These are phyloP conservation scores for Penicillium chermesinum DNA, from an alignment of 495 filamentous ascomycete species.

Conservation along the genomic window DNA sequence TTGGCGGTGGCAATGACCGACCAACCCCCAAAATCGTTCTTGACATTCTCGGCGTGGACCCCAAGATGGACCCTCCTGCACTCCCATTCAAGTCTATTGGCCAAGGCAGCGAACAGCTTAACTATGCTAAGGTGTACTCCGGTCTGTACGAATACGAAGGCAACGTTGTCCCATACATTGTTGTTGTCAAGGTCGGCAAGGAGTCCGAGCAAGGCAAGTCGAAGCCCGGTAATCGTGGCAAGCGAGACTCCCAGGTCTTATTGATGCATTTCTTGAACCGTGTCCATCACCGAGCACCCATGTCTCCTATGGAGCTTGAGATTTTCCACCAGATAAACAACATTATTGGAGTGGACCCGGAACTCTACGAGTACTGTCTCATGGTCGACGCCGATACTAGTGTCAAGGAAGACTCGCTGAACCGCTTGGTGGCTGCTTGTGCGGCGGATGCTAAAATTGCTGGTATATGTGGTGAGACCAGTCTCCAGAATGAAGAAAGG, in stretches of 20 bases:
- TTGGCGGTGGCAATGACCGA: constrained; percentile 92
- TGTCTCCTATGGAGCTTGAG: constrained; percentile 93
- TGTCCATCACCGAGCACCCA: constrained; percentile 86
- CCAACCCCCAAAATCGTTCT: constrained; percentile 96
- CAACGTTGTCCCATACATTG: constrained; percentile 93
- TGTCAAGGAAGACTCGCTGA: constrained; percentile 87
- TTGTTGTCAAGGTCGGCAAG: constrained; percentile 95
- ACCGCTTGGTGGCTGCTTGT: constrained; percentile 87
- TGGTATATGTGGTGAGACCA: constrained; percentile 96
- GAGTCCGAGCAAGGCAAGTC: constrained; percentile 87
- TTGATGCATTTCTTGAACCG: constrained; percentile 89
- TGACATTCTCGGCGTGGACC: constrained; percentile 94
- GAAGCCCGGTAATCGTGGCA: constrained; percentile 96
- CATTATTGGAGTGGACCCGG: constrained; percentile 95
- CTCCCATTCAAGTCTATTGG: constrained; percentile 90
- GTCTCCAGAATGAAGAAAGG: constrained; percentile 86
- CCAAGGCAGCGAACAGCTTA: constrained; percentile 84
- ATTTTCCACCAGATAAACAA: constrained; percentile 99
- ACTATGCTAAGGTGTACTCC: constrained; percentile 98
- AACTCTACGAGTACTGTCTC: constrained; percentile 93
- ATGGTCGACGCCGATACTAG: constrained; percentile 98
- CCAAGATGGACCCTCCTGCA: constrained; percentile 91
- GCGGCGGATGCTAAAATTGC: constrained; percentile 93
- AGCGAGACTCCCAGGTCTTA: constrained; percentile 92
- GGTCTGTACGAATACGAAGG: constrained; percentile 97